Base-by-base conservation (phyloP, 140 eudicot genomes). In the Cichorium intybus region DNA sequence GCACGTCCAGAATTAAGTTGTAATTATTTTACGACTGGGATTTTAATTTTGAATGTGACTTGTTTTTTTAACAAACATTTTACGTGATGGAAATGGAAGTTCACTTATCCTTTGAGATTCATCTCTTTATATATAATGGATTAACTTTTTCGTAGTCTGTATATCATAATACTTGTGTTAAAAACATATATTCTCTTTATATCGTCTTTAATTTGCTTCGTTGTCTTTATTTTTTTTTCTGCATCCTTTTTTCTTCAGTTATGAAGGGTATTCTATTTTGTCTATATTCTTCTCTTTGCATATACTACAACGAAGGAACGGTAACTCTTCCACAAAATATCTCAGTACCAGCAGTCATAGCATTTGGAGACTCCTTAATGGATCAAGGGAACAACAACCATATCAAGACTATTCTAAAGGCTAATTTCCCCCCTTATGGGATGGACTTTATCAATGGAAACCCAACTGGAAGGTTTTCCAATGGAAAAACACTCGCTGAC, bases 401-500 rank as follows among this genome's bases (percentile, higher is more conserved):
- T 22, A 63, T 79, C 63, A 33, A 5, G 12, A 81, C 91, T 0
- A 26, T 84, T 5, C 49, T 79, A 70, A 87, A 79, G 61, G 82
- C 91, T 5, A 84, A 84, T 61, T 87, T 87, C 48, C 84, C 74
- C 28, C 95, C 95, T 29, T 81, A 84, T 21, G 95, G 95, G 10
- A 78, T 85, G 70, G 91, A 84, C 62, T 84, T 81, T 39, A 78
- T 75, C 46, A 62, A 65, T 20, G 84, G 77, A 35, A 74, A 35
- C 54, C 88, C 95, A 59, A 87, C 95, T 0, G 95, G 95, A 20
- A 81, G 95, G 73, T 87, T 84, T 80, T 75, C 80, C 83, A 84
- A 87, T 54, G 90, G 95, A 27, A 87, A 87, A 63, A 64, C 77
- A 62, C 86, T 85, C 66, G 75, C 84, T 0, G 95, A 87, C 26